These are phyloP conservation scores for Fraxinus americana DNA, from an alignment of 257 asterid species.

Conservation along the genomic window DNA sequence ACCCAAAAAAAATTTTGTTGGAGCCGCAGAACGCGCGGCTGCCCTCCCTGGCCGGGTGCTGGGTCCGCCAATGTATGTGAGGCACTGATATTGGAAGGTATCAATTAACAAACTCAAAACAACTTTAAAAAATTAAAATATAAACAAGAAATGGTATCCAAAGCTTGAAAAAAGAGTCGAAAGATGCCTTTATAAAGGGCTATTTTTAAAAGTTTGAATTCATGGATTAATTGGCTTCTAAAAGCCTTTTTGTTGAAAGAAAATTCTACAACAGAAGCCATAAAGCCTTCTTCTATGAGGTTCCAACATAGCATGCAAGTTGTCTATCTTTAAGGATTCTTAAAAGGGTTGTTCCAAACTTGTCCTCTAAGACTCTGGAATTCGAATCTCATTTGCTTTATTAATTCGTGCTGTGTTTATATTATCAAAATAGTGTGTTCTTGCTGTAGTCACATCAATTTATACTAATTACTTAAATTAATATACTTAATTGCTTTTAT, in stretches of 20 bases:
- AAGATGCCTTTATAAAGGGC: constrained; percentile 17
- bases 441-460: constrained; percentile 25
- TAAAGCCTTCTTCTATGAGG: constrained; percentile 19
- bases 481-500: too few relatives aligned
- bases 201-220: constrained; percentile 7
- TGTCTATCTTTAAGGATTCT: constrained; percentile 46
- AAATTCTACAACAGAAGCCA: neutral
- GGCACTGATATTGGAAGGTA: too few relatives aligned
- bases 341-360: constrained; percentile 27
- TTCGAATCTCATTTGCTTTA: constrained; percentile 29
- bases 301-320: constrained; percentile 43
- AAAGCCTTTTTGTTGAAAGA: neutral
- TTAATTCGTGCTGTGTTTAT: neutral
- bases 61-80: too few relatives aligned
- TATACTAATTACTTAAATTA: too few relatives aligned
- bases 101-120: too few relatives aligned
- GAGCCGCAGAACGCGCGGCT: too few relatives aligned
- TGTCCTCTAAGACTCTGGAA: constrained; percentile 34
- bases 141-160: too few relatives aligned
- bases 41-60: too few relatives aligned
- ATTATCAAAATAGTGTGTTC: constrained; percentile 4
- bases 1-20: too few relatives aligned
- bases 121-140: too few relatives aligned
- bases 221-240: constrained; percentile 20
- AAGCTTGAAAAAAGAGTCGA: constrained; percentile 1